phyloP scores from a whole-genome alignment of 352 stramenopile species.

The Phytopythium boreale region DNA sequence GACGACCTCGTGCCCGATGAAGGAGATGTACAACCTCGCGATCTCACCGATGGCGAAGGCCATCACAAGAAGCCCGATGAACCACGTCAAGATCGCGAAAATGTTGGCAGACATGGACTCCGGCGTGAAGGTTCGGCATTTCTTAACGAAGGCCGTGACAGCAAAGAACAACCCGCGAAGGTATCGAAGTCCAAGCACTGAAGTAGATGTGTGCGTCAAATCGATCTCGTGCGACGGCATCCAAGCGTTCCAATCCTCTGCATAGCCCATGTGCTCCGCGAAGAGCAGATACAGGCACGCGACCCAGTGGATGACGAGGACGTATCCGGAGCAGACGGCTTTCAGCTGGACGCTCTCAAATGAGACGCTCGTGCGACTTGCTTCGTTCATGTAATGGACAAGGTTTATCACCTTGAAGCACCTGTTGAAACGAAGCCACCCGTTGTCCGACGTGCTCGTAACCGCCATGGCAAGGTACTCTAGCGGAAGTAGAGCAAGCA shows the following conservation, averaged over 20 bases:
- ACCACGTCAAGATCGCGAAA: constrained; percentile 58
- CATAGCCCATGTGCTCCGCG: constrained; percentile 33
- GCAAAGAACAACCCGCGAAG: constrained; percentile 55
- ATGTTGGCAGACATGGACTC: constrained; percentile 27
- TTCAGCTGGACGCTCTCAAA: constrained; percentile 39
- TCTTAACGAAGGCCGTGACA: constrained; percentile 62
- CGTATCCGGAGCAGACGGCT: constrained; percentile 37
- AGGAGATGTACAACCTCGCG: constrained; percentile 65
- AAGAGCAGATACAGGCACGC: constrained; percentile 45
- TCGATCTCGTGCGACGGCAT: constrained; percentile 29
- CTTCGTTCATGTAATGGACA: constrained; percentile 47
- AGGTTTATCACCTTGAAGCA: constrained; percentile 59
- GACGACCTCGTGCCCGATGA: constrained; percentile 55
- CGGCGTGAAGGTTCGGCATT: constrained; percentile 33
- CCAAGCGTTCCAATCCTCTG: constrained; percentile 52
- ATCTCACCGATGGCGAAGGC: constrained; percentile 74
- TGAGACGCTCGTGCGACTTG: constrained; percentile 39
- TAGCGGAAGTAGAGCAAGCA: constrained; percentile 38
- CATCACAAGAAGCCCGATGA: constrained; percentile 48
- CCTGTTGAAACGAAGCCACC: constrained; percentile 41
- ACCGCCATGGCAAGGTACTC: constrained; percentile 28
- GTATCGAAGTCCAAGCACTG: constrained; percentile 30
- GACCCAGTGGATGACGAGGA: constrained; percentile 50
- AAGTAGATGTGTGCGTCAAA: constrained; percentile 28
- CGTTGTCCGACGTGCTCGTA: constrained; percentile 4